Percentiles rank a stretch among this genome's conserved stretches.
phyloP scores from a whole-genome alignment of 345 rosid genomes.

The Hirschfeldia incana region DNA sequence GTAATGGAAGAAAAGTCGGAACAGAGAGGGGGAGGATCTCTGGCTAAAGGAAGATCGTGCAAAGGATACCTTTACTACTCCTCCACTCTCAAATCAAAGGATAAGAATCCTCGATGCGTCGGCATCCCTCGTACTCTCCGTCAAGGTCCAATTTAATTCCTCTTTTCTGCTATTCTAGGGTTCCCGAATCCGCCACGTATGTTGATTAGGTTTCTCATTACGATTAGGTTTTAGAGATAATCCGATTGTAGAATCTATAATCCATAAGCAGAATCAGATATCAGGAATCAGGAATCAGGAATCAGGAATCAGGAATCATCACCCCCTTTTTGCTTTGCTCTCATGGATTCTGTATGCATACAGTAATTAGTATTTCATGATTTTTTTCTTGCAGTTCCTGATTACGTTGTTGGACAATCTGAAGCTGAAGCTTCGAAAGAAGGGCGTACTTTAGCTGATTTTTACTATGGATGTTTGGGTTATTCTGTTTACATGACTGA shows the following conservation, averaged over 20 bases:
- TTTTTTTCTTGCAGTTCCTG: constrained; percentile 41
- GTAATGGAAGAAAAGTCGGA: constrained; percentile 19
- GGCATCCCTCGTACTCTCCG: constrained; percentile 66
- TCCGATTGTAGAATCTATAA: neutral
- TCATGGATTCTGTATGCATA: neutral
- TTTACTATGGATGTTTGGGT: constrained; percentile 70
- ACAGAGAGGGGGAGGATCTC: constrained; percentile 30
- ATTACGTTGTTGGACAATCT: constrained; percentile 44
- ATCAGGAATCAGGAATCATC: neutral
- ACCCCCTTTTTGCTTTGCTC: neutral
- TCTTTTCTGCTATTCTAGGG: constrained; percentile 5
- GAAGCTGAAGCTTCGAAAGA: constrained; percentile 55
- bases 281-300: too few species aligned
- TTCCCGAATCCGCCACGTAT: neutral
- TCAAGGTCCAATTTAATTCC: constrained; percentile 30
- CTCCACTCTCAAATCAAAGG: constrained; percentile 57
- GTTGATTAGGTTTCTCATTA: neutral
- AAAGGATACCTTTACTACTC: constrained; percentile 61
- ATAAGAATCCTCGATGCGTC: constrained; percentile 64
- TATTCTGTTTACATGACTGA: constrained; percentile 51
- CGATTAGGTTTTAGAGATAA: neutral
- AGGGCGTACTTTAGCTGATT: constrained; percentile 42
- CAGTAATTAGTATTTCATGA: neutral
- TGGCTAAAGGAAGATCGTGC: constrained; percentile 57
- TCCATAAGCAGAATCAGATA: neutral